Evolutionary conservation across 139 green algal species (phyloP), one percentile per base, ranked within the genome.

Genomic region (Chlorella sorokiniana): DNA sequence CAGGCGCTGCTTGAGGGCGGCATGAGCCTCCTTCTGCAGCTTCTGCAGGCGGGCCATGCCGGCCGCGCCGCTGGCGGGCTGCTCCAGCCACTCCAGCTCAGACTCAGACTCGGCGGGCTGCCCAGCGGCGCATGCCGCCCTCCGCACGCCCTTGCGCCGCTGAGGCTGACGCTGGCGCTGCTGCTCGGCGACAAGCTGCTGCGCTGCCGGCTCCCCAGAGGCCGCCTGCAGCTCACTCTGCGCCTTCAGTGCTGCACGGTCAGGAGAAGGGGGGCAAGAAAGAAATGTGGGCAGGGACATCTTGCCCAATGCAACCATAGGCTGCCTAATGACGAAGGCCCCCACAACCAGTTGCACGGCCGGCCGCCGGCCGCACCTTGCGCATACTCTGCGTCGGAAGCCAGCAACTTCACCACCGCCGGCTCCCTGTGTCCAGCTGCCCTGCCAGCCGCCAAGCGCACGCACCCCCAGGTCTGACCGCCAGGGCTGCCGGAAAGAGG

Each of bases 401-500:
- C 54, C 38, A 69, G 56, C 74, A 59, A 29, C 56, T 70, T 18
- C 23, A 69, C 38, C 54, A 80, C 29, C 4, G 4, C 33, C 22
- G 25, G 22, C 52, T 79, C 72, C 18, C 9, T 67, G 37, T 69
- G 72, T 22, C 54, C 54, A 11, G 38, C 37, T 1, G 35, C 27
- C 3, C 35, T 37, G 25, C 27, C 48, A 6, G 72, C 56, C 16
- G 52, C 72, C 72, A 54, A 29, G 20, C 52, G 51, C 37, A 42
- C n/a, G 72, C 72, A 79, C 35, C 52, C 72, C 72, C 23, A 79
- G 72, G 37, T 79, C 72, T 22, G 35, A 41, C 1, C 72, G 72
- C 72, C 72, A 79, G 2, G 72, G 72, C 72, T 79, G 72, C 72
- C 40, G 29, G 5, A 29, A 22, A 14, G 20, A 62, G 69, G 42